Evolutionary conservation across 306 rosid species (phyloP).

Genomic region (Pyrus bretschneideri): DNA sequence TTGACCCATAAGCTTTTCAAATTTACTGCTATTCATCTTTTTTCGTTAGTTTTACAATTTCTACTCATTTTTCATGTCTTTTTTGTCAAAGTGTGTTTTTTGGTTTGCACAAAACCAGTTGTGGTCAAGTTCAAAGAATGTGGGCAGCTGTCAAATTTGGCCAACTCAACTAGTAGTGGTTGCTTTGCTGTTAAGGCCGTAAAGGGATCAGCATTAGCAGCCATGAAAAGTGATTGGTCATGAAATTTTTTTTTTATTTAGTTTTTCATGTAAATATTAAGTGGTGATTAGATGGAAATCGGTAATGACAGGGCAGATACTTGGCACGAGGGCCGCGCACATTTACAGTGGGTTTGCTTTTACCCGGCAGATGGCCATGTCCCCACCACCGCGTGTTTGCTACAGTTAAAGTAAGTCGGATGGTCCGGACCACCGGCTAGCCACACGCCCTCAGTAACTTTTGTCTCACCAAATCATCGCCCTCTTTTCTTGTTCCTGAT

Average conservation of each 20-base stretch:
- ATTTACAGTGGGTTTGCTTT: background rate
- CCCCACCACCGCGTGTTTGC: conserved; percentile 18
- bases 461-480: background rate
- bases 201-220: background rate
- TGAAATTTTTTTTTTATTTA: too few species aligned
- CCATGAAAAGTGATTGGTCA: background rate
- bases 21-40: too few species aligned
- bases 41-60: too few species aligned
- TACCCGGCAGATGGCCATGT: conserved; percentile 23
- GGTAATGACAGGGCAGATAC: background rate
- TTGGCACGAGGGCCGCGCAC: conserved; percentile 16
- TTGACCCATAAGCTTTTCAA: too few species aligned
- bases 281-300: background rate
- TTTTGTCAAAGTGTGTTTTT: too few species aligned
- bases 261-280: too few species aligned
- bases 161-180: background rate
- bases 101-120: too few species aligned
- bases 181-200: background rate
- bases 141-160: background rate
- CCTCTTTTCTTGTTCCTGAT: background rate
- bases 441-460: conserved; percentile 4
- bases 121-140: background rate
- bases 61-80: too few species aligned
- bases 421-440: background rate
- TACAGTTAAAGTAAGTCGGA: background rate